A percentile compares a stretch with the other conserved stretches of the same genome.
Conservation (phyloP, 331 rosid genomes). For the Rosa hybrid region DNA sequence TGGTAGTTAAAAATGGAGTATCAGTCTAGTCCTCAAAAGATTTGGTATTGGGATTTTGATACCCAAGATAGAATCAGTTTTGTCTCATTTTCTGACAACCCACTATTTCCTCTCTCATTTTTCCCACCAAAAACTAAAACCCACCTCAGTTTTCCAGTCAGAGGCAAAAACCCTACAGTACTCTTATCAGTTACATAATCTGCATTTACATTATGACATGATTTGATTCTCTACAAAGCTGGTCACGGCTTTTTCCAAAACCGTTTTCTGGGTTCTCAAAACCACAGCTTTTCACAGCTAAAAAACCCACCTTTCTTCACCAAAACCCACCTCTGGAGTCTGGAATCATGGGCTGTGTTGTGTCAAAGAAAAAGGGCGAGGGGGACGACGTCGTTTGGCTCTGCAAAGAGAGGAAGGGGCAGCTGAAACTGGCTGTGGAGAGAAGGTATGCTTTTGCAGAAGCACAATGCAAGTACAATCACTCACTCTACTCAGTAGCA, state of each 20-base stretch:
- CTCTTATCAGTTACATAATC: slow-evolving; percentile 2
- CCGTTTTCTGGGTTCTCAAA: background rate
- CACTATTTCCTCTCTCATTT: background rate
- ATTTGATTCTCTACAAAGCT: slow-evolving; percentile 7
- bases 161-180: background rate
- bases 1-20: background rate
- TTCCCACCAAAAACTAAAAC: slow-evolving; percentile 9
- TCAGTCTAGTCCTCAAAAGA: background rate
- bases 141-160: background rate
- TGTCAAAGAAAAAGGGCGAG: slow-evolving; percentile 16
- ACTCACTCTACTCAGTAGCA: slow-evolving; percentile 25
- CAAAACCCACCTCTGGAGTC: background rate
- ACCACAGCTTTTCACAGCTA: background rate
- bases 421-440: slow-evolving; percentile 26
- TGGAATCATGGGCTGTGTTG: slow-evolving; percentile 26
- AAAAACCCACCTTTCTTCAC: background rate
- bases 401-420: slow-evolving; percentile 22
- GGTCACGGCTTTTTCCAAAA: background rate
- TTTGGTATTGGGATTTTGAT: background rate
- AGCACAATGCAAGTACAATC: slow-evolving; percentile 27
- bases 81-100: background rate
- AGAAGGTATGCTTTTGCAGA: slow-evolving; percentile 32
- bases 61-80: background rate
- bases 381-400: slow-evolving; percentile 23
- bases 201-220: background rate